phyloP scores from a whole-genome alignment of 2,329 filamentous ascomycete species.

The Colletotrichum theobromicola region DNA sequence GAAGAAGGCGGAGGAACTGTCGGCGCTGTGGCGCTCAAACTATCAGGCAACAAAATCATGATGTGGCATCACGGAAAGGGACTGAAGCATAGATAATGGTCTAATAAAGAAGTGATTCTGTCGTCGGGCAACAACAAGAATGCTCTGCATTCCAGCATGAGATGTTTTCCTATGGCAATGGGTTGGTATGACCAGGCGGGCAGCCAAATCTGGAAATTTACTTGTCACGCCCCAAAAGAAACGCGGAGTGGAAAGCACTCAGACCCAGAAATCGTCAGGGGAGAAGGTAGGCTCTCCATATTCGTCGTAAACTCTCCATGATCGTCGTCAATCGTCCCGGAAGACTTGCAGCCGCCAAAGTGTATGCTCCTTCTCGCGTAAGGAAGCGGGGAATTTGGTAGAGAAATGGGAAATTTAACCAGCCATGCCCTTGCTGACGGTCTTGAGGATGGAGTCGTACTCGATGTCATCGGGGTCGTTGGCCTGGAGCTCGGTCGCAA shows the following conservation, averaged over 20 bases:
- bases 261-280: constrained; percentile 15
- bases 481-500: constrained; percentile 81
- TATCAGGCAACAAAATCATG: constrained; percentile 61
- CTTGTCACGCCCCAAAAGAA: constrained; percentile 33
- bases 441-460: constrained; percentile 72
- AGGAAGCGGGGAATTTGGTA: constrained; percentile 9
- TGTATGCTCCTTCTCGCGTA: constrained; percentile 23
- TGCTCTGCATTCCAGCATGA: constrained; percentile 33
- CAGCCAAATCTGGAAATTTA: constrained; percentile 36
- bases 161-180: constrained; percentile 29
- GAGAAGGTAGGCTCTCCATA: constrained; percentile 24
- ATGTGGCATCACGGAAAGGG: background rate
- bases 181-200: constrained; percentile 35
- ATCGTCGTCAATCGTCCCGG: constrained; percentile 26
- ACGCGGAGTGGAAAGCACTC: constrained; percentile 16
- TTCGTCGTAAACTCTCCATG: constrained; percentile 29
- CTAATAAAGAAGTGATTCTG: constrained; percentile 19
- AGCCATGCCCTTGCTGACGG: constrained; percentile 67
- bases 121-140: constrained; percentile 25
- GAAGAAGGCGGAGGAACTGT: constrained; percentile 66
- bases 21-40: constrained; percentile 70
- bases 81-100: constrained; percentile 10
- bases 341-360: constrained; percentile 25
- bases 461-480: constrained; percentile 86
- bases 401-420: constrained; percentile 36